Percentiles rank a stretch among this genome's conserved stretches.
phyloP scores from a whole-genome alignment of 1,284 basidiomycete genomes.

The Vanrija sp. region DNA sequence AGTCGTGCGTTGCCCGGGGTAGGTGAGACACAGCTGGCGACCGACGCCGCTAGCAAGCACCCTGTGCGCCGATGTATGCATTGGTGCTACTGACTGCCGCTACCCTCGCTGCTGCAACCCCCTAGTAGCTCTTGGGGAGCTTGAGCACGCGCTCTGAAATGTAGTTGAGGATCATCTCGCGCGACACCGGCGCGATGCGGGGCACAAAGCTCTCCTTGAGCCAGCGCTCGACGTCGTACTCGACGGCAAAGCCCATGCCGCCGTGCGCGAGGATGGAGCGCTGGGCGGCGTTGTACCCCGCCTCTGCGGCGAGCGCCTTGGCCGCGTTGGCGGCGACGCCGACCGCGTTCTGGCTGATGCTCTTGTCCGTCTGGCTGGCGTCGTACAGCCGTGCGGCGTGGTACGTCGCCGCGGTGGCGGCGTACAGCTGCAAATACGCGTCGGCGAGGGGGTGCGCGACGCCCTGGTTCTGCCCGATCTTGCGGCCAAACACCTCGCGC shows the following conservation, averaged over 20 bases:
- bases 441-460: constrained; percentile 22
- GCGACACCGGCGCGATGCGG: constrained; percentile 15
- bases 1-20: no score
- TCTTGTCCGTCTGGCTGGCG: constrained; percentile 8
- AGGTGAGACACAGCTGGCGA: no score
- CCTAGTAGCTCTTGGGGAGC: constrained; percentile 20
- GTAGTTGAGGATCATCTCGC: constrained; percentile 21
- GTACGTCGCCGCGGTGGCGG: constrained; percentile 11
- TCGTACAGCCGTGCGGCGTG: constrained; percentile 19
- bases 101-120: no score
- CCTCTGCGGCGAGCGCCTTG: constrained; percentile 18
- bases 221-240: constrained; percentile 20
- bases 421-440: constrained; percentile 19
- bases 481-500: constrained; percentile 18
- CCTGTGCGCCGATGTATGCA: no score
- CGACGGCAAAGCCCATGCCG: constrained; percentile 17
- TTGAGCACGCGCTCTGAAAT: constrained; percentile 16
- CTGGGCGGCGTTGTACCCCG: constrained; percentile 13
- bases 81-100: no score
- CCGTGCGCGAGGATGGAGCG: constrained; percentile 16
- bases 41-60: no score
- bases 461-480: constrained; percentile 19
- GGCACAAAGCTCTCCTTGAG: constrained; percentile 17
- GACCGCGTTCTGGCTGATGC: constrained; percentile 8
- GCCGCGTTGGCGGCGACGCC: constrained; percentile 16